These are phyloP conservation scores for Hypoxylon fuscum DNA, from an alignment of 495 filamentous ascomycete genomes.

Conservation along the genomic window DNA sequence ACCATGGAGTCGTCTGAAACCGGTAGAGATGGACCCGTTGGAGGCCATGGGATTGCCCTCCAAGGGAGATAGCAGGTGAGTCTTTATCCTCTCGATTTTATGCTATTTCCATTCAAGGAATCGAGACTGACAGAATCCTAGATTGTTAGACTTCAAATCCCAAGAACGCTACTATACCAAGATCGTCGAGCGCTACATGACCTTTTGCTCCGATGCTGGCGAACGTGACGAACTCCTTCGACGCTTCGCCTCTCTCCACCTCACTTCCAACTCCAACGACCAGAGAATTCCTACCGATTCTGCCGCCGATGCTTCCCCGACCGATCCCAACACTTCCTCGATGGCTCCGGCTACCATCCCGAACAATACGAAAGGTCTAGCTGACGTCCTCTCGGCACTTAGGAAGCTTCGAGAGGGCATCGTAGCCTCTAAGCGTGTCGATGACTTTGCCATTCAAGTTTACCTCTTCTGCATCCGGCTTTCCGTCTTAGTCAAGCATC, in stretches of 20 bases:
- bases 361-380: slow-evolving; percentile 50
- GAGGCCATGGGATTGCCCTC: slow-evolving; percentile 83
- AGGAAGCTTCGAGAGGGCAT: slow-evolving; percentile 92
- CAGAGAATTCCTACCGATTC: slow-evolving; percentile 21
- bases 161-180: slow-evolving; percentile 87
- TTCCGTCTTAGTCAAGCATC: slow-evolving; percentile 78
- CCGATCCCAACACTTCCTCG: slow-evolving; percentile 5
- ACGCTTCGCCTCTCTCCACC: slow-evolving; percentile 73
- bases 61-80: slow-evolving; percentile 82
- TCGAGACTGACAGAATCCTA: no score
- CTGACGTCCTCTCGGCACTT: slow-evolving; percentile 71
- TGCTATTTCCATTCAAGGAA: no score
- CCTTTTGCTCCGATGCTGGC: slow-evolving; percentile 76
- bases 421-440: slow-evolving; percentile 72
- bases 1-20: slow-evolving; percentile 75
- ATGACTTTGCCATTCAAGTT: slow-evolving; percentile 74
- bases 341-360: slow-evolving; percentile 28
- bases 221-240: slow-evolving; percentile 74
- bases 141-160: slow-evolving; percentile 75
- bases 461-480: slow-evolving; percentile 84
- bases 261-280: slow-evolving; percentile 41
- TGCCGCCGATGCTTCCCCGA: slow-evolving; percentile 8
- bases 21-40: slow-evolving; percentile 73
- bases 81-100: neutral
- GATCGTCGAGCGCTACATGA: slow-evolving; percentile 86